Evolutionary conservation across 2,329 filamentous ascomycete genomes (phyloP).

Genomic region (Botryotinia convoluta): DNA sequence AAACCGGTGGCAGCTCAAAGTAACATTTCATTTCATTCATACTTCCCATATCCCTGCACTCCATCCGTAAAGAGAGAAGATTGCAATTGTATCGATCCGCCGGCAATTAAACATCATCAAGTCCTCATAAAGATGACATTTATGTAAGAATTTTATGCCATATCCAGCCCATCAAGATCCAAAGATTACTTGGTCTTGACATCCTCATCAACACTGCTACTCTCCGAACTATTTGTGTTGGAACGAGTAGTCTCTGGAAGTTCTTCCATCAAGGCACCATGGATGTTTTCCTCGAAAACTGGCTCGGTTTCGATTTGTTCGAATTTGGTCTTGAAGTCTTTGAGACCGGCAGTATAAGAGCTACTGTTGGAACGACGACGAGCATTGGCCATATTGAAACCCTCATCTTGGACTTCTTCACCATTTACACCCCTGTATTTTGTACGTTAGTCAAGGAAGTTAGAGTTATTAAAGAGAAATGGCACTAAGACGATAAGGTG

Average conservation of each 20-base stretch:
- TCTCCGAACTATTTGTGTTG: slow-evolving; percentile 37
- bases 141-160: neutral
- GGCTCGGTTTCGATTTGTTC: slow-evolving; percentile 86
- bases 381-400: slow-evolving; percentile 79
- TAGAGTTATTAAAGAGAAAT: slow-evolving; percentile 17
- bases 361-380: slow-evolving; percentile 93
- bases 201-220: slow-evolving; percentile 38
- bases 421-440: slow-evolving; percentile 72
- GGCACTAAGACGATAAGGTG: neutral
- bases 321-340: slow-evolving; percentile 94
- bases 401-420: slow-evolving; percentile 79
- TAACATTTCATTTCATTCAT: slow-evolving; percentile 12
- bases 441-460: slow-evolving; percentile 24
- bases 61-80: slow-evolving; percentile 23
- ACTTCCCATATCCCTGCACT: slow-evolving; percentile 29
- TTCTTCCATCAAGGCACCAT: slow-evolving; percentile 53
- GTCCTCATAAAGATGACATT: neutral
- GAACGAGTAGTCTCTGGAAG: slow-evolving; percentile 34
- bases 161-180: slow-evolving; percentile 14
- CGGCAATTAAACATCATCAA: slow-evolving; percentile 30
- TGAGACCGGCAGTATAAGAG: slow-evolving; percentile 64
- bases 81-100: slow-evolving; percentile 31
- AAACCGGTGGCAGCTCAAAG: slow-evolving; percentile 20
- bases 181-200: slow-evolving; percentile 42
- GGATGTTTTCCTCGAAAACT: slow-evolving; percentile 83